A percentile compares a stretch with the other conserved stretches of the same genome.
phyloP scores from a whole-genome alignment of 2,329 filamentous ascomycete species.

The Colletotrichum sp. region DNA sequence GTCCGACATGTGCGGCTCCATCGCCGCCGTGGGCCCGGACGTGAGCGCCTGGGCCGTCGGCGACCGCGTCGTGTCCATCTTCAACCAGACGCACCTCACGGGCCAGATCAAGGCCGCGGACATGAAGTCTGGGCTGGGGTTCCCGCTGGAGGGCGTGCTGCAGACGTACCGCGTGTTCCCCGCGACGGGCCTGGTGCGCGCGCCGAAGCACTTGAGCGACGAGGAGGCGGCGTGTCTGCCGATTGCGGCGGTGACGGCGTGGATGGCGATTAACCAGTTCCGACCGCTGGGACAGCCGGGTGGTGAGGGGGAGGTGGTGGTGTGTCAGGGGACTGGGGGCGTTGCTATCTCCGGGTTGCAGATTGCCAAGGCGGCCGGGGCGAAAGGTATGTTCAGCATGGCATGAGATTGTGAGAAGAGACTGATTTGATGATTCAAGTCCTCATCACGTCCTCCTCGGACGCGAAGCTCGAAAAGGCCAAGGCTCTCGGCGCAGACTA shows the following conservation, averaged over 20 bases:
- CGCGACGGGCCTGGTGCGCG: constrained; percentile 57
- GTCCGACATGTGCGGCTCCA: constrained; percentile 72
- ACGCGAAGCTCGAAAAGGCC: constrained; percentile 53
- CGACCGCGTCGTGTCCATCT: constrained; percentile 71
- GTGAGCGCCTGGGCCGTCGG: constrained; percentile 54
- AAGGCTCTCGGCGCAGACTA: constrained; percentile 55
- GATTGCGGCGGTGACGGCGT: constrained; percentile 67
- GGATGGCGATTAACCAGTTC: constrained; percentile 69
- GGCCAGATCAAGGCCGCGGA: constrained; percentile 64
- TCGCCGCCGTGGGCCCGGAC: constrained; percentile 52
- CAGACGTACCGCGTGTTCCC: constrained; percentile 66
- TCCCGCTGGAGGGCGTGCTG: constrained; percentile 63
- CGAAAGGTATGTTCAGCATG: constrained; percentile 41
- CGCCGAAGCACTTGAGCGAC: constrained; percentile 61
- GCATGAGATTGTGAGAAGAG: constrained; percentile 39
- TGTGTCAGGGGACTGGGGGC: constrained; percentile 61
- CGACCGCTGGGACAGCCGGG: constrained; percentile 56
- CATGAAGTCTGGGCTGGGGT: constrained; percentile 63
- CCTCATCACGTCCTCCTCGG: constrained; percentile 60
- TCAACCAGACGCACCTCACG: constrained; percentile 60
- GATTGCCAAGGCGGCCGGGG: constrained; percentile 57
- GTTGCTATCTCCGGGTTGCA: constrained; percentile 57
- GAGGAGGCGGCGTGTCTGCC: constrained; percentile 67
- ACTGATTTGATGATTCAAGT: constrained; percentile 45
- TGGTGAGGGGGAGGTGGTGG: constrained; percentile 48